phyloP scores from a whole-genome alignment of 345 rosid species.

The Raphanus sativus region DNA sequence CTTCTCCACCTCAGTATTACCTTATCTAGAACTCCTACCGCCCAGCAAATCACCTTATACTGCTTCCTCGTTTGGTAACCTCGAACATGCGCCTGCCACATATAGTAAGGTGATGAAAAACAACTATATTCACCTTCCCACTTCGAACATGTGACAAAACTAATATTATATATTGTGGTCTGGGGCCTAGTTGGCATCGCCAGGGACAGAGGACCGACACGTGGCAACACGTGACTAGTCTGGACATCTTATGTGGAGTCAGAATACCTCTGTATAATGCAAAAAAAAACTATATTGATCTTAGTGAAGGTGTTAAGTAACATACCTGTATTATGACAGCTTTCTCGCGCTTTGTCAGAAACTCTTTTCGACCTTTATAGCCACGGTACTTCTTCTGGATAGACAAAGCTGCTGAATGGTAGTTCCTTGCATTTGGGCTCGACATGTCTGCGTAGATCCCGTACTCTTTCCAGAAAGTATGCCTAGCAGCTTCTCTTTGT shows the following conservation, averaged over 20 bases:
- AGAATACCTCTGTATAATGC: too few relatives aligned
- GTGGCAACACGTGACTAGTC: too few relatives aligned
- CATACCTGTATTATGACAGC: constrained; percentile 87
- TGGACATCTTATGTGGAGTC: too few relatives aligned
- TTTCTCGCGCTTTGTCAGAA: constrained; percentile 68
- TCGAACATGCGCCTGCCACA: constrained; percentile 83
- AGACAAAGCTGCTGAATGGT: constrained; percentile 74
- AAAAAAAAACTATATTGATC: background rate
- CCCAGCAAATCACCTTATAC: constrained; percentile 85
- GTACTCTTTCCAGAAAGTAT: constrained; percentile 50
- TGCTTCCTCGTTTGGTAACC: constrained; percentile 89
- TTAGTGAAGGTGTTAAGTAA: background rate
- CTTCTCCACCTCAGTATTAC: constrained; percentile 88
- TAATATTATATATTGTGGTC: too few relatives aligned
- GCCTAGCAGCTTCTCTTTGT: constrained; percentile 37
- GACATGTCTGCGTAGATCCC: constrained; percentile 60
- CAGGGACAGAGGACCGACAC: too few relatives aligned
- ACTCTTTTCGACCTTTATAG: constrained; percentile 80
- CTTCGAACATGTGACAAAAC: too few relatives aligned
- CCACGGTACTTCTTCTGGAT: constrained; percentile 97
- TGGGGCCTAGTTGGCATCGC: too few relatives aligned
- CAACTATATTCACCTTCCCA: too few relatives aligned
- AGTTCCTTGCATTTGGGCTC: constrained; percentile 51
- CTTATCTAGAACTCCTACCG: constrained; percentile 85
- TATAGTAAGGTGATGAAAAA: too few relatives aligned